Base-by-base conservation (phyloP, 1,284 basidiomycete species). In the Caloboletus firmus region DNA sequence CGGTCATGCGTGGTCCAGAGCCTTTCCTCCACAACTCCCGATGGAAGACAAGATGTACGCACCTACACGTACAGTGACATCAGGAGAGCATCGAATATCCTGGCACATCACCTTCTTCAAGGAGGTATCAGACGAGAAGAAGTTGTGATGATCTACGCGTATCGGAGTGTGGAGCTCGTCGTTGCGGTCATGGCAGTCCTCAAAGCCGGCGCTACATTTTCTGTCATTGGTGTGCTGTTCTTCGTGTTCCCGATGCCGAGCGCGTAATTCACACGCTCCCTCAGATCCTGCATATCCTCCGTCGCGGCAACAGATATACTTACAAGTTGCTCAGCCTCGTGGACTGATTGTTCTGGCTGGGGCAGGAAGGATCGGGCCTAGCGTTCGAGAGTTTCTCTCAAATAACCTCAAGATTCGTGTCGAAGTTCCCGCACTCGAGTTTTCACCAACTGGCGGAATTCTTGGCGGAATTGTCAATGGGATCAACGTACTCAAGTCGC, bases 81-180 rank as follows among this genome's bases (percentile, higher is more conserved):
- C 60, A 84, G 93, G 55, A 81, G 81, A 48, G 93, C 95, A 9
- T 85, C 89, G 5, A 99, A 99, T 69, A 80, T 96, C 18, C 80
- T 99, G 9, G 91, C 97, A 0, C 96, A 99, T 68, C 85, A 97
- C 63, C 81, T 99, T 49, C 74, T 98, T 49, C 82, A 87, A 63
- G 84, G 83, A 17, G 96, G 96, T 13, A 77, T 99, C 13, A 81
- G 96, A 73, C 79, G 94, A 28, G 96, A 96, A 62, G 97, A 99
- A 64, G 95, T 99, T 20, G 95, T 99, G 52, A 98, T 97, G 85
- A 91, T 99, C n/a, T 99, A 99, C 69, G 97, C 97, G 0, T 88
- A 98, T 65, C 85, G 97, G 44, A 94, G 93, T 61, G 95, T 98
- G 40, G 96, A 99, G 71, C 86, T 99, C 47, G 93, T 98, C 8